Evolutionary conservation across 202 grass and related monocot genomes (phyloP).

Genomic region (Hordeum pubiflorum): DNA sequence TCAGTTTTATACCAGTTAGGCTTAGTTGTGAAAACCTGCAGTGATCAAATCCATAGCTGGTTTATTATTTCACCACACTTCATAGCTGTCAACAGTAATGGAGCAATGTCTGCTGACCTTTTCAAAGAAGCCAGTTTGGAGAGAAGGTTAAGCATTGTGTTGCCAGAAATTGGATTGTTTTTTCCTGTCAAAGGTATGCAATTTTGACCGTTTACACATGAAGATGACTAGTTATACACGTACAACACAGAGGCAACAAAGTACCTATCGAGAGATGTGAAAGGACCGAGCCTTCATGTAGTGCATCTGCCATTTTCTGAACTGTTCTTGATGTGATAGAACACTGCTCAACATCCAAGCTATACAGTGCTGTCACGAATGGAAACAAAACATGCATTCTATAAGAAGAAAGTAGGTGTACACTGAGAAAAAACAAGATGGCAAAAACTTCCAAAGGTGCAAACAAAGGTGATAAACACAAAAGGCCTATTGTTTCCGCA

Average conservation of each 20-base stretch:
- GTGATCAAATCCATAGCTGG: slow-evolving; percentile 8
- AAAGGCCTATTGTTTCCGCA: not conserved
- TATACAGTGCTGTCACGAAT: slow-evolving; percentile 64
- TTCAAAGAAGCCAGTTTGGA: slow-evolving; percentile 77
- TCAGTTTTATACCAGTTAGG: slow-evolving; percentile 83
- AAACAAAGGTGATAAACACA: not conserved
- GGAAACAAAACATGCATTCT: slow-evolving; percentile 14
- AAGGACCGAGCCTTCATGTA: slow-evolving; percentile 67
- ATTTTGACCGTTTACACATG: slow-evolving; percentile 20
- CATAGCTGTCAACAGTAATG: slow-evolving; percentile 8
- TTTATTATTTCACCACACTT: slow-evolving; percentile 10
- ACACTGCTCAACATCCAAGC: slow-evolving; percentile 92
- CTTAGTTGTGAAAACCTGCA: slow-evolving; percentile 92
- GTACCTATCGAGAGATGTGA: slow-evolving; percentile 94
- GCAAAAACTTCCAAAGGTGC: not conserved
- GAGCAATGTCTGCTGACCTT: slow-evolving; percentile 52
- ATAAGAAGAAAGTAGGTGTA: not conserved
- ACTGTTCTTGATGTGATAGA: slow-evolving; percentile 91
- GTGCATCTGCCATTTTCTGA: slow-evolving; percentile 80
- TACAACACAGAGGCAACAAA: slow-evolving; percentile 13
- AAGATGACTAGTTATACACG: not conserved
- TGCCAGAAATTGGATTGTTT: slow-evolving; percentile 82
- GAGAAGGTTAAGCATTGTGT: slow-evolving; percentile 76
- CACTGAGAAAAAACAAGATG: not conserved
- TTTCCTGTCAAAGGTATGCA: slow-evolving; percentile 52